These are phyloP conservation scores for Exophiala viscosa DNA, from an alignment of 2,329 filamentous ascomycete genomes.

Conservation along the genomic window DNA sequence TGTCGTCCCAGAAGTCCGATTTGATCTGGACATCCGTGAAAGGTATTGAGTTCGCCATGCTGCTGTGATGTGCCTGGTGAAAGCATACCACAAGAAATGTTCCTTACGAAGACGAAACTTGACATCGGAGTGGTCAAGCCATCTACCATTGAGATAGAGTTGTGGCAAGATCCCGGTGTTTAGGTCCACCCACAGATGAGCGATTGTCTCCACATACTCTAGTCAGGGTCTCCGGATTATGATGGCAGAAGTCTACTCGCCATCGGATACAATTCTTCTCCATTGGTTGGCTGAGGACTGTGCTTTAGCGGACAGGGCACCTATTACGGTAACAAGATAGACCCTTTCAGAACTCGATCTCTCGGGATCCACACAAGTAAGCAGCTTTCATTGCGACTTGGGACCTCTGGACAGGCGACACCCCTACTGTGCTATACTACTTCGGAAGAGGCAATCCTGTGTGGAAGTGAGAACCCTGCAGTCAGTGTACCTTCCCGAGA, in stretches of 20 bases:
- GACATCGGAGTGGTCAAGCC: neutral
- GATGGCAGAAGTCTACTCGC: neutral
- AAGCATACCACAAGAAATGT: neutral
- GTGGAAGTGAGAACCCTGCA: neutral
- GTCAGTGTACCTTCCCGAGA: neutral
- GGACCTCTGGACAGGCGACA: neutral
- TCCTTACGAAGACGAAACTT: neutral
- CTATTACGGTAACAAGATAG: neutral
- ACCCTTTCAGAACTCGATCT: neutral
- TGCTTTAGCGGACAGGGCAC: neutral
- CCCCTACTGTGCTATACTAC: neutral
- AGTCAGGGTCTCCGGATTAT: neutral
- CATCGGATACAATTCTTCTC: neutral
- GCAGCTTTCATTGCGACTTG: neutral
- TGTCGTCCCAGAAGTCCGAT: neutral
- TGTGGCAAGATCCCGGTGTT: neutral
- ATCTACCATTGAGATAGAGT: neutral
- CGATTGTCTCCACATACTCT: neutral
- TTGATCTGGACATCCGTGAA: neutral
- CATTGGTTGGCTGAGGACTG: neutral
- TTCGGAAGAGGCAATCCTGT: neutral
- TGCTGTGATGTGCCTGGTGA: neutral
- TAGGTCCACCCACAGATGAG: neutral
- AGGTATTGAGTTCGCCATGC: neutral
- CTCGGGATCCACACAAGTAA: neutral